A percentile compares a stretch with the other conserved stretches of the same genome.
Conservation (phyloP, 768 basidiomycete species). For the Mycena metata region DNA sequence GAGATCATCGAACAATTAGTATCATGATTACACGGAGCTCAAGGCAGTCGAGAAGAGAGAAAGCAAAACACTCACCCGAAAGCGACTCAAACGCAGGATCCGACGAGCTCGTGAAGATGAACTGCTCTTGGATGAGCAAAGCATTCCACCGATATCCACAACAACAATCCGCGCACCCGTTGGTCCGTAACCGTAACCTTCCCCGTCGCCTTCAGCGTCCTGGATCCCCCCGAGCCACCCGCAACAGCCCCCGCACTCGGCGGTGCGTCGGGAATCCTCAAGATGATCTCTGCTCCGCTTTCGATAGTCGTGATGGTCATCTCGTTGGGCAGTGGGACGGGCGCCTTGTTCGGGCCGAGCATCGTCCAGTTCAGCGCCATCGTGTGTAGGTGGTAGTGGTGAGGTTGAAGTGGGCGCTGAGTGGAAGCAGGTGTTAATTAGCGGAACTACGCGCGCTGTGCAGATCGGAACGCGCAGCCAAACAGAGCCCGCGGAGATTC, state of each 20-base stretch:
- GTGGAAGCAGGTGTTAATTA: neutral
- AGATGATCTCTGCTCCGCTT: slow-evolving; percentile 67
- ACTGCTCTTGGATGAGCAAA: slow-evolving; percentile 51
- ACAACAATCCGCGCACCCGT: slow-evolving; percentile 61
- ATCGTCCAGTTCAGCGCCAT: slow-evolving; percentile 90
- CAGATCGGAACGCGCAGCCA: neutral
- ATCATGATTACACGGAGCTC: too few species aligned
- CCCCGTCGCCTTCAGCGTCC: slow-evolving; percentile 72
- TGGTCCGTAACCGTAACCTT: slow-evolving; percentile 77
- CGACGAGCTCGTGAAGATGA: slow-evolving; percentile 68
- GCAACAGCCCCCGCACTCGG: slow-evolving; percentile 56
- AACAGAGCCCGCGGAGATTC: neutral
- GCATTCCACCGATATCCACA: too few species aligned
- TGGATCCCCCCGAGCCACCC: slow-evolving; percentile 67
- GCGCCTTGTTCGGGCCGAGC: slow-evolving; percentile 68
- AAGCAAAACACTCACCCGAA: slow-evolving; percentile 45
- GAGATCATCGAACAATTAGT: too few species aligned
- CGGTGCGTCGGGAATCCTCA: slow-evolving; percentile 69
- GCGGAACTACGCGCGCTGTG: neutral
- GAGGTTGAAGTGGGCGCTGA: neutral
- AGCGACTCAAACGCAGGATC: slow-evolving; percentile 58
- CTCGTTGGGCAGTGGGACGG: slow-evolving; percentile 77
- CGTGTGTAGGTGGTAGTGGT: slow-evolving; percentile 25
- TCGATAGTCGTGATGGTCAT: slow-evolving; percentile 68
- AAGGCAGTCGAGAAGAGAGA: neutral